Evolutionary conservation across 2,329 filamentous ascomycete genomes (phyloP), one percentile per base, ranked within the genome.

Genomic region (Talaromyces pinophilus): DNA sequence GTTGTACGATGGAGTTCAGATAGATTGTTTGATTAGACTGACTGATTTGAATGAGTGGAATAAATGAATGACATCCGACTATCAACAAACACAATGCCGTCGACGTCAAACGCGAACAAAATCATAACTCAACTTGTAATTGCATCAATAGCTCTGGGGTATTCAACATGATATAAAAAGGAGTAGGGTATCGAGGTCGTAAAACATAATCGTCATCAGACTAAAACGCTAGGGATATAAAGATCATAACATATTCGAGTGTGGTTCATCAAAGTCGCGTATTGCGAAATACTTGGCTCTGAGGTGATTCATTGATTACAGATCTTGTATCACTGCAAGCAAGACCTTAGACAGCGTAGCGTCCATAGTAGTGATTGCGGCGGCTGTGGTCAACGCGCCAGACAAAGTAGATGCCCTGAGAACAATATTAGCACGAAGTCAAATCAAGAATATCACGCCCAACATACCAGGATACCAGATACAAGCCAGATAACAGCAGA

Each of bases 401-500:
- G 60, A 68, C 64, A 59, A 68, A 68, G 59, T 68, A 68, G 46
- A 68, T 63, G 17, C 67, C 67, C 67, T 68, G 19, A n/a, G 11
- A 44, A n/a, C 2, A 25, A 35, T 28, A 48, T 54, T 60, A 64
- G 25, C 38, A 33, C n/a, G 17, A 13, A 3, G 1, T 15, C 22
- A 1, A 44, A 25, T 2, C 3, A 0, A 38, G 13, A n/a, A 15
- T 7, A 28, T 33, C 10, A 46, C 33, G 13, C 17, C 10, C 42
- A 25, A 63, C 62, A 50, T 73, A 81, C 78, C 83, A 91, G 73
- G 22, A 90, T 72, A 17, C 84, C 84, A 57, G 87, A 90, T 13
- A 82, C 85, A 48, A 92, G 84, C 90, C 90, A 93, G 73, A 88
- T 82, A 70, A 91, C 83, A 64, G 89, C 89, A 2, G 88, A 89